A percentile compares a stretch with the other conserved stretches of the same genome.
Conservation (phyloP, 1,284 basidiomycete genomes). For the Apiotrichum gracile region DNA sequence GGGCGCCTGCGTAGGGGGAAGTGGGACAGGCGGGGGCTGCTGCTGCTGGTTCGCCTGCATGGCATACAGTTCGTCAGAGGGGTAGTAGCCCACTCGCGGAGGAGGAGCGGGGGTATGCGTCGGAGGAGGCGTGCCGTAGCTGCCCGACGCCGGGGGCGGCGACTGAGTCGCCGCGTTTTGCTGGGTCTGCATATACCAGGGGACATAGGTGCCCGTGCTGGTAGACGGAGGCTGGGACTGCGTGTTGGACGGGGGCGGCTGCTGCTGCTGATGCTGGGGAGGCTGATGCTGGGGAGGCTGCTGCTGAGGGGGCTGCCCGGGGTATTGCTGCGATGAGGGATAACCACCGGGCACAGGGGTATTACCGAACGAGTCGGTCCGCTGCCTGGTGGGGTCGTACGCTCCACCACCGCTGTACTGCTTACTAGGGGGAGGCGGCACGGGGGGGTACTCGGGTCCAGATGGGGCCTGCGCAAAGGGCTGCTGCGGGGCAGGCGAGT, state of each 20-base stretch:
- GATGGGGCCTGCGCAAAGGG: not conserved
- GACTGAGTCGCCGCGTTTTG: conserved; percentile 13
- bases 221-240: conserved; percentile 8
- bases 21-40: conserved; percentile 5
- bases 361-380: not conserved
- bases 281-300: not conserved
- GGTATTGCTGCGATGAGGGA: not conserved
- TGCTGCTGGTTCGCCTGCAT: conserved; percentile 18
- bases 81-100: conserved; percentile 34
- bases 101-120: conserved; percentile 3
- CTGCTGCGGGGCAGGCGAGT: not conserved
- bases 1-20: not conserved
- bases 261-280: not conserved
- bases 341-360: not conserved
- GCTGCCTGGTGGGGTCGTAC: not conserved
- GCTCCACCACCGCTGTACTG: not conserved
- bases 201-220: conserved; percentile 29
- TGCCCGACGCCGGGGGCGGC: conserved; percentile 13
- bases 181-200: conserved; percentile 43
- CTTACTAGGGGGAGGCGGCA: not conserved
- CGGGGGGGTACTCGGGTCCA: not conserved
- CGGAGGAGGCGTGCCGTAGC: conserved; percentile 5
- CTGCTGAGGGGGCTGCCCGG: not conserved
- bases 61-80: conserved; percentile 40
- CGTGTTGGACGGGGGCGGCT: not conserved